Evolutionary conservation across 1,284 basidiomycete species (phyloP).

Genomic region (Papiliotrema nemorosa): DNA sequence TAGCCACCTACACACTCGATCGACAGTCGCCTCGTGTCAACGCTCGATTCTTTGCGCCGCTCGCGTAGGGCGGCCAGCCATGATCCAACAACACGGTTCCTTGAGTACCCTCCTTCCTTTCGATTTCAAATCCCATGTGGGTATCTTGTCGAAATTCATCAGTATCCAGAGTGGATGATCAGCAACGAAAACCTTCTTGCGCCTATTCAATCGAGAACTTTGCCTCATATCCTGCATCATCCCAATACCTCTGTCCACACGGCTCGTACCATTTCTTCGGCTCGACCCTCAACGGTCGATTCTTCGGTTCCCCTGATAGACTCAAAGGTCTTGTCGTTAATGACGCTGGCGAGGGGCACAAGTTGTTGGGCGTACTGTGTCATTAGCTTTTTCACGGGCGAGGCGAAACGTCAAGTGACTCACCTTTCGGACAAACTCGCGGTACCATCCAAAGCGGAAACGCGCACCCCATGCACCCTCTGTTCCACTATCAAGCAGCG

Average conservation of each 20-base stretch:
- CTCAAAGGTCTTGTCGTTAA: not conserved
- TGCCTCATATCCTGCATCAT: not conserved
- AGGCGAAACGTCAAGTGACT: slow-evolving; percentile 6
- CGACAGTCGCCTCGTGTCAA: too few species aligned
- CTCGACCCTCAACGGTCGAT: not conserved
- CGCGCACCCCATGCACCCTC: slow-evolving; percentile 38
- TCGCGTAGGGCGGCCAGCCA: not conserved
- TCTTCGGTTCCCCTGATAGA: not conserved
- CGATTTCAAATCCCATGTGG: not conserved
- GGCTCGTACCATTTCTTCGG: not conserved
- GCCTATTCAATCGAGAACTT: not conserved
- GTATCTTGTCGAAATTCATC: too few species aligned
- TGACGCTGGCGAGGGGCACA: slow-evolving; percentile 16
- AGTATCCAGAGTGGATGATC: too few species aligned
- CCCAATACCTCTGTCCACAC: not conserved
- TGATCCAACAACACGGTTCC: not conserved
- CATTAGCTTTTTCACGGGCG: not conserved
- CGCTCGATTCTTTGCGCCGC: too few species aligned
- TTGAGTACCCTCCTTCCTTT: not conserved
- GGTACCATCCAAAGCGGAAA: slow-evolving; percentile 43
- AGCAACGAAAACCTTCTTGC: not conserved
- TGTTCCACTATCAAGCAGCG: slow-evolving; percentile 35
- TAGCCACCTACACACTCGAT: too few species aligned
- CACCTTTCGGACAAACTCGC: slow-evolving; percentile 43
- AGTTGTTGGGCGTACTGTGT: slow-evolving; percentile 27